Evolutionary conservation across 768 basidiomycete species (phyloP), one percentile per base, ranked within the genome.

Genomic region (Boletus subparvulus): DNA sequence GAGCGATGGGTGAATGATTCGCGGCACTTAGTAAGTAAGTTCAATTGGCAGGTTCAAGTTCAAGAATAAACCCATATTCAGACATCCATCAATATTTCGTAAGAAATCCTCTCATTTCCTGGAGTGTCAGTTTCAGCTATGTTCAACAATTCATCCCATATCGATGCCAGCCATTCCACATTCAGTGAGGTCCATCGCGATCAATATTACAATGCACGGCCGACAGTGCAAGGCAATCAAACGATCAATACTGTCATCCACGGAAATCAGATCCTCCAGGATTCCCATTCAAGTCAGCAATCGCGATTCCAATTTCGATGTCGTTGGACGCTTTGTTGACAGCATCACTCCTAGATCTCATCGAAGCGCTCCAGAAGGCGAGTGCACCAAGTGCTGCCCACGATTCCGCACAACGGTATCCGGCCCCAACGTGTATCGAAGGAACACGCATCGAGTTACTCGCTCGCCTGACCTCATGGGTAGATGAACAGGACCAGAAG

Each of bases 401-500:
- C 33, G 62, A 64, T 49, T 67, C 65, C 1, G 62, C 59, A 16
- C 55, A 61, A 35, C 62, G 65, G 4, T 39, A 60, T 45, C 62
- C 62, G 3, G 63, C 65, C 3, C 54, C 62, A 40, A 66, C 55
- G 42, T 67, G 65, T 45, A 59, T 64, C 30, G 65, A 63, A 43
- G 65, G 65, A 16, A 66, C 65, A 2, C 65, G 65, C 19, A 13
- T 51, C 53, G 65, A 62, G 41, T 37, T 67, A 6, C 60, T 67
- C 11, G 52, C 50, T 26, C 60, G 55, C 10, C 41, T 67, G 2
- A 21, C 55, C 6, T 55, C 59, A 7, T 64, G 65, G 65, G 35
- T 50, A 26, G 60, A 65, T 2, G 58, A 36, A 47, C 45, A 35
- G 2, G 52, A 52, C 46, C 28, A 54, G 40, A 54, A 56, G 14